phyloP scores from a whole-genome alignment of 805 yeast species.

The Grigorovia transvaalensis region DNA sequence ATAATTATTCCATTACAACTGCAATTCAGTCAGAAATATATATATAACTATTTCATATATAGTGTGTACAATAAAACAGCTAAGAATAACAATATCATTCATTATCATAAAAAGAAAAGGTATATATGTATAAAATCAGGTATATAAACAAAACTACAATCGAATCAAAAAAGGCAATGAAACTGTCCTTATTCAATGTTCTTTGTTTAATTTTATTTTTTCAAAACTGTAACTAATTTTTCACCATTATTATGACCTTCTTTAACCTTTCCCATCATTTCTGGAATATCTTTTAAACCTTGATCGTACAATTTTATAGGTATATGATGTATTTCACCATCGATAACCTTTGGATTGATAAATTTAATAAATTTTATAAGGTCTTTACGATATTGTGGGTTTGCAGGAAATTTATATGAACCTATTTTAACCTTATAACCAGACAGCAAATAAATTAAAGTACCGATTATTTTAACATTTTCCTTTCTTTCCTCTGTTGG shows the following conservation, averaged over 20 bases:
- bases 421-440: slow-evolving; percentile 29
- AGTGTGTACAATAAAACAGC: not conserved
- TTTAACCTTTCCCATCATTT: slow-evolving; percentile 17
- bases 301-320: slow-evolving; percentile 23
- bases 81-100: not conserved
- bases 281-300: slow-evolving; percentile 24
- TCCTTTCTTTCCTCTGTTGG: slow-evolving; percentile 23
- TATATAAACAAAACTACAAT: too few species aligned
- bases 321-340: slow-evolving; percentile 25
- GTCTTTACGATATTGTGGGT: slow-evolving; percentile 17
- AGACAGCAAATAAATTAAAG: slow-evolving; percentile 31
- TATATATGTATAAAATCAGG: not conserved
- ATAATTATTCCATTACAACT: not conserved
- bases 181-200: not conserved
- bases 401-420: slow-evolving; percentile 17
- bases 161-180: not conserved
- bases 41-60: too few species aligned
- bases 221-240: slow-evolving; percentile 18
- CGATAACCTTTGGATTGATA: slow-evolving; percentile 13
- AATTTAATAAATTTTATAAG: slow-evolving; percentile 21
- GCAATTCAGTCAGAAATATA: too few species aligned
- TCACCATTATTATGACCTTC: slow-evolving; percentile 22
- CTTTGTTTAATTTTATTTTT: not conserved
- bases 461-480: slow-evolving; percentile 25
- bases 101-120: not conserved